Evolutionary conservation across 768 basidiomycete genomes (phyloP), one percentile per base, ranked within the genome.

Genomic region (Leccinum subgranulosum): DNA sequence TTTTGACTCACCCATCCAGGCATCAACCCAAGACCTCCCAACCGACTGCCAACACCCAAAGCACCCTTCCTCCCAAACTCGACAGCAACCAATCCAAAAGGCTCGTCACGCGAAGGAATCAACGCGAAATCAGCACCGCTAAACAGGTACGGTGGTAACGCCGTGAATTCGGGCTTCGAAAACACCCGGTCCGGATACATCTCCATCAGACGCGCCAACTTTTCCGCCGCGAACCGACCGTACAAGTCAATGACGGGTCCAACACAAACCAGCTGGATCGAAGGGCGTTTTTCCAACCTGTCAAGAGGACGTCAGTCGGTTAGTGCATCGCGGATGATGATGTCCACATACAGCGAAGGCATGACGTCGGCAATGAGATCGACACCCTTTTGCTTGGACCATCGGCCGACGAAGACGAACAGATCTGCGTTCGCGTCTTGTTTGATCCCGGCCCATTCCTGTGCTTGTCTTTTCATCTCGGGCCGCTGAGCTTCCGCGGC

Each of bases 331-430:
- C 21, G 10, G 31, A 0, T 23, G 17, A 21, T 19, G 10, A n/a
- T 11, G 3, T 14, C 9, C 12, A 81, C 90, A 65, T 68, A 91
- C 86, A 97, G 68, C 3, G 84, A 81, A 23, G 94, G 94, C 90
- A 97, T 91, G 60, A 97, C 87, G 73, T 97, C 94, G 9, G 94
- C 94, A 63, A 97, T 97, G 45, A 97, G 77, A 75, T 97, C 94
- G n/a, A 97, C 93, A 74, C 91, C 94, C 74, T 97, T 97, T 73
- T 97, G 94, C 73, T 96, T 97, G 6, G 94, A 97, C 94, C 94
- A 97, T 61, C 94, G 88, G 69, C 94, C 94, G 61, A 97, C 94
- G 73, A 97, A 96, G 60, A 97, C 94, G 69, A 97, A 96, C 49
- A 97, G 72, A 70, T 95, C 92, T 2, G 93, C 85, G 41, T 90